phyloP scores from a whole-genome alignment of 176 grass and related monocot species.

The Neostapfia colusana region DNA sequence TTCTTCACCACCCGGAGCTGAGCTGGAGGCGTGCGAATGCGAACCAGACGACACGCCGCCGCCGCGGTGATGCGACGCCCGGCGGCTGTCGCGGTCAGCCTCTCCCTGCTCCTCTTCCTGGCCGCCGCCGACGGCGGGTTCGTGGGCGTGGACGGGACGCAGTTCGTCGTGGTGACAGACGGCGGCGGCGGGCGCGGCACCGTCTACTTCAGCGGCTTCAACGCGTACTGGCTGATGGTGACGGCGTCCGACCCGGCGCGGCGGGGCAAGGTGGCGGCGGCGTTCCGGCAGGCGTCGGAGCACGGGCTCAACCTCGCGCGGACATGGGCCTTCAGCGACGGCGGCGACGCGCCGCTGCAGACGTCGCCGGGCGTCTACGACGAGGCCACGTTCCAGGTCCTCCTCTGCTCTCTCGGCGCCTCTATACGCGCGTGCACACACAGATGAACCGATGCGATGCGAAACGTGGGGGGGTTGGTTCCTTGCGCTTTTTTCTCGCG shows the following conservation, averaged over 20 bases:
- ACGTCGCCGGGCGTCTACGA: slow-evolving; percentile 63
- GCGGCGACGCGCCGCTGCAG: slow-evolving; percentile 56
- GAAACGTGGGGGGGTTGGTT: no score
- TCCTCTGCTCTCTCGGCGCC: no score
- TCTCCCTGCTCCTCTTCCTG: neutral
- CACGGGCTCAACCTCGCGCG: slow-evolving; percentile 66
- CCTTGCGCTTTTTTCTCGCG: no score
- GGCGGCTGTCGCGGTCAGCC: no score
- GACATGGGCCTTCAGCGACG: slow-evolving; percentile 83
- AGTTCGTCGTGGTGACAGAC: slow-evolving; percentile 28
- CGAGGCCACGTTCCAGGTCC: slow-evolving; percentile 65
- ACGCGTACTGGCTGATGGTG: slow-evolving; percentile 85
- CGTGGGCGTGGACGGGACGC: slow-evolving; percentile 38
- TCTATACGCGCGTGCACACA: no score
- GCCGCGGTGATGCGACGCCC: no score
- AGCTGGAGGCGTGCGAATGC: no score
- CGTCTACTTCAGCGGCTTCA: slow-evolving; percentile 83
- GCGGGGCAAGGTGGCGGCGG: slow-evolving; percentile 40
- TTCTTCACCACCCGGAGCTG: no score
- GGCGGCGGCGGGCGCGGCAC: neutral
- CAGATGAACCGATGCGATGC: no score
- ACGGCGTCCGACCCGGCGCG: slow-evolving; percentile 45
- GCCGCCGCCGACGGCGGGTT: neutral
- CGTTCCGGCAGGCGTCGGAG: slow-evolving; percentile 48
- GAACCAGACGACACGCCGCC: no score